These are phyloP conservation scores for Marchantia paleacea DNA, from an alignment of 225 moss, liverwort and hornwort genomes.

Conservation along the genomic window DNA sequence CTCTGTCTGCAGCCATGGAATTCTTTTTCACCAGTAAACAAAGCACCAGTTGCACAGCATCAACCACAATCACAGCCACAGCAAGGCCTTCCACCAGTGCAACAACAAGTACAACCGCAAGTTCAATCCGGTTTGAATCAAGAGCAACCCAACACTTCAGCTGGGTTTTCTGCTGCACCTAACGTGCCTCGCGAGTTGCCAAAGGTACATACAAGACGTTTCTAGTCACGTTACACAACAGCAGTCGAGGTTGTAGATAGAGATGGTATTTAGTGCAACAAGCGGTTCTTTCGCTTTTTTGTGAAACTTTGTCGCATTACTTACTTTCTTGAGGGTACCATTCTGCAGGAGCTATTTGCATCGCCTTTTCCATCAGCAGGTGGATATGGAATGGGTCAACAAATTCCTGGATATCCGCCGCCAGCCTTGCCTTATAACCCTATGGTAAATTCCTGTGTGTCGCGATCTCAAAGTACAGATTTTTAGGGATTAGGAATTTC, in stretches of 20 bases:
- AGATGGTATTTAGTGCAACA: too few relatives aligned
- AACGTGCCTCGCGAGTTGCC: constrained; percentile 41
- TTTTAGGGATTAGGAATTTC: neutral
- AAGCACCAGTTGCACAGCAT: constrained; percentile 11
- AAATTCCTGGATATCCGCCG: constrained; percentile 25
- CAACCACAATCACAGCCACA: neutral
- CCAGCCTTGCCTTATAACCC: constrained; percentile 19
- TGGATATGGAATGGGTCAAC: constrained; percentile 26
- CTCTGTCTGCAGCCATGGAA: constrained; percentile 38
- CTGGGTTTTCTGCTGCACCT: constrained; percentile 9
- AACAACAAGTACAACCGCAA: constrained; percentile 1
- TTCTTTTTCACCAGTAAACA: constrained; percentile 32
- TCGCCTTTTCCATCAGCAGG: constrained; percentile 32
- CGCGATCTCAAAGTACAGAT: neutral
- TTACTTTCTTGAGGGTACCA: neutral
- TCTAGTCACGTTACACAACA: too few relatives aligned
- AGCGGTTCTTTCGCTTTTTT: too few relatives aligned
- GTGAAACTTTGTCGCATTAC: too few relatives aligned
- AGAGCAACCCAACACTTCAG: constrained; percentile 25
- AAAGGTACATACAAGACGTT: constrained; percentile 24
- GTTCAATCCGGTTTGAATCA: constrained; percentile 15
- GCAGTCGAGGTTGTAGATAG: too few relatives aligned
- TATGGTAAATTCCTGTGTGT: constrained; percentile 18
- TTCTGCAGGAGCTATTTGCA: constrained; percentile 45
- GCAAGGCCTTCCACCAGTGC: neutral